Evolutionary conservation across 2,329 filamentous ascomycete genomes (phyloP).

Genomic region (Blastomyces silverae): DNA sequence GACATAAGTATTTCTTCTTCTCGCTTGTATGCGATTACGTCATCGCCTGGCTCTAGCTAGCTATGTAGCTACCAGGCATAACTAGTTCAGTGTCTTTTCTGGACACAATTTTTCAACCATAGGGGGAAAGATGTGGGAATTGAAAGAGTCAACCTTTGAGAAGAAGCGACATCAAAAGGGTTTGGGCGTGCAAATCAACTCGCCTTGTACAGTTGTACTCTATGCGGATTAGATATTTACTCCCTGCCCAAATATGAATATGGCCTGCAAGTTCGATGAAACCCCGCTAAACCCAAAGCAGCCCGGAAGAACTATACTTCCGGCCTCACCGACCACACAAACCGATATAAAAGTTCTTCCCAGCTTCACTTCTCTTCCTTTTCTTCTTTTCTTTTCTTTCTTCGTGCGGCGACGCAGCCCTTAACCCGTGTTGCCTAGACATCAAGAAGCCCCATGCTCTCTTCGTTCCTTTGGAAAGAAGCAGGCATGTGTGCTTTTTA

Average conservation of each 20-base stretch:
- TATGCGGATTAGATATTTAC: no score
- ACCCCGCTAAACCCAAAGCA: conserved; percentile 17
- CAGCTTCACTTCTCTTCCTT: conserved; percentile 17
- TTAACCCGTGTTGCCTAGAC: conserved; percentile 74
- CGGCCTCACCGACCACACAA: not conserved
- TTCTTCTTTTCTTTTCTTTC: conserved; percentile 51
- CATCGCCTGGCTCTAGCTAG: not conserved
- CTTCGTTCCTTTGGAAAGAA: not conserved
- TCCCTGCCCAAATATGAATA: no score
- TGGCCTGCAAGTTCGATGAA: not conserved
- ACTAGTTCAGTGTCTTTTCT: no score
- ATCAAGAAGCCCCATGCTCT: conserved; percentile 23
- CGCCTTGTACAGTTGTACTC: no score
- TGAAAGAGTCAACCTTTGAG: not conserved
- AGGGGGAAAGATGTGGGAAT: not conserved
- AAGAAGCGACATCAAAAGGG: not conserved
- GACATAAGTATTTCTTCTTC: not conserved
- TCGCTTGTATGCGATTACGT: conserved; percentile 7
- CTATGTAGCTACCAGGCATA: no score
- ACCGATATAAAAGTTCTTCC: not conserved
- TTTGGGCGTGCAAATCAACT: not conserved
- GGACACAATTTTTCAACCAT: not conserved
- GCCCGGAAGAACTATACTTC: conserved; percentile 5
- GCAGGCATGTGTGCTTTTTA: not conserved
- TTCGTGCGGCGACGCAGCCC: conserved; percentile 74